A percentile compares a stretch with the other conserved stretches of the same genome.
Conservation (phyloP, 306 rosid genomes). For the Casuarina cunninghamiana region DNA sequence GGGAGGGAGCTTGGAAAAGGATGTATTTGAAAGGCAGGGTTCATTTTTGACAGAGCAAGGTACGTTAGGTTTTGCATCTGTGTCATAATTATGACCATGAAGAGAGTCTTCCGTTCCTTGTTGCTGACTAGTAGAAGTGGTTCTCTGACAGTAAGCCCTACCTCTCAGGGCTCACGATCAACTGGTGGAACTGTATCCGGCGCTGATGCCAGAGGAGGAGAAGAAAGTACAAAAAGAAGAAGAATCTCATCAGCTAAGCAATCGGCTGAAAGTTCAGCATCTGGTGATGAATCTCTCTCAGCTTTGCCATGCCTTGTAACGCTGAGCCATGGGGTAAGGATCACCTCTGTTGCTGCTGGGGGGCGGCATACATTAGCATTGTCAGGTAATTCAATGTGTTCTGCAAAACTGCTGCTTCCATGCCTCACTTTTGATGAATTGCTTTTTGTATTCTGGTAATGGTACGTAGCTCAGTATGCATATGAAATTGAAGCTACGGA, state of each 20-base stretch:
- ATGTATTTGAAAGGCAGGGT: conserved; percentile 56
- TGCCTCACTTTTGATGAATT: conserved; percentile 14
- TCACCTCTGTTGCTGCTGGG: conserved; percentile 84
- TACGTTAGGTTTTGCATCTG: conserved; percentile 35
- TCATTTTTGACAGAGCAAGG: conserved; percentile 69
- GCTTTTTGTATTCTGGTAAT: conserved; percentile 14
- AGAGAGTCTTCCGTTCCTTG: conserved; percentile 21
- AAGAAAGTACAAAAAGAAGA: conserved; percentile 81
- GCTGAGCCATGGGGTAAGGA: conserved; percentile 74
- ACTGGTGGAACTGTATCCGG: conserved; percentile 44
- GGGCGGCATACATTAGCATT: conserved; percentile 89
- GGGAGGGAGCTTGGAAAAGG: conserved; percentile 55
- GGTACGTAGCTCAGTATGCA: conserved; percentile 9
- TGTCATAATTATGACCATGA: conserved; percentile 22
- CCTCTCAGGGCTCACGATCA: conserved; percentile 61
- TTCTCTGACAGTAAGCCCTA: conserved; percentile 66
- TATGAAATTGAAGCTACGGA: conserved; percentile 15
- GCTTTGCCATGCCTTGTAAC: conserved; percentile 88
- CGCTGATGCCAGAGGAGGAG: conserved; percentile 40
- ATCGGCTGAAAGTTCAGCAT: conserved; percentile 69
- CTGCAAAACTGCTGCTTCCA: conserved; percentile 12
- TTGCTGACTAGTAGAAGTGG: conserved; percentile 32
- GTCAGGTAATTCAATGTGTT: conserved; percentile 55
- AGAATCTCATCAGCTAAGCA: conserved; percentile 70
- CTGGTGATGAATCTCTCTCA: conserved; percentile 72